phyloP scores from a whole-genome alignment of 352 stramenopile genomes.

The Salisapilia sapeloensis region DNA sequence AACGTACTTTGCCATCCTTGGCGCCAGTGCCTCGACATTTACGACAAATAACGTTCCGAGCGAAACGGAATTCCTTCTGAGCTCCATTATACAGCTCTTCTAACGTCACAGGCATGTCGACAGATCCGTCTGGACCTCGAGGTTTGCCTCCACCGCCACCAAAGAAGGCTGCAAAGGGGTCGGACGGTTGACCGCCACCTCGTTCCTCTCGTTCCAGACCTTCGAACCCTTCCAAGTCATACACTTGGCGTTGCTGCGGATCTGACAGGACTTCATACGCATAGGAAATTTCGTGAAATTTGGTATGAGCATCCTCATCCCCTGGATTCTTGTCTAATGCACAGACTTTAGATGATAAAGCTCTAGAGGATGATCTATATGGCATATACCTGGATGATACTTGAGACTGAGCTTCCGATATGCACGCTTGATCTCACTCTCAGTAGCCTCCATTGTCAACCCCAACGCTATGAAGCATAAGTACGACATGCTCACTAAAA shows the following conservation, averaged over 20 bases:
- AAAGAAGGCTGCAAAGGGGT: slow-evolving; percentile 69
- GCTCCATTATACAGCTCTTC: slow-evolving; percentile 79
- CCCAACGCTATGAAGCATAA: slow-evolving; percentile 25
- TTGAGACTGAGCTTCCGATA: slow-evolving; percentile 92
- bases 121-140: slow-evolving; percentile 49
- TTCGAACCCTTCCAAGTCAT: slow-evolving; percentile 86
- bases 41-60: slow-evolving; percentile 65
- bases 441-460: slow-evolving; percentile 60
- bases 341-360: background rate
- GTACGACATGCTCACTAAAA: background rate
- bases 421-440: slow-evolving; percentile 90
- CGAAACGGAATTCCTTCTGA: slow-evolving; percentile 49
- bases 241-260: slow-evolving; percentile 76
- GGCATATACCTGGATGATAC: slow-evolving; percentile 86
- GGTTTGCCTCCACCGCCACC: slow-evolving; percentile 46
- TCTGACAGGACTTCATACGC: slow-evolving; percentile 88
- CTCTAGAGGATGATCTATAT: background rate
- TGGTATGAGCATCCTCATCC: slow-evolving; percentile 56
- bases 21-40: slow-evolving; percentile 69
- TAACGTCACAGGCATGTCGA: slow-evolving; percentile 64
- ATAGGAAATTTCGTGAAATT: slow-evolving; percentile 82
- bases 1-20: slow-evolving; percentile 55
- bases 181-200: slow-evolving; percentile 19
- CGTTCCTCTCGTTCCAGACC: slow-evolving; percentile 66
- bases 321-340: slow-evolving; percentile 68